phyloP scores from a whole-genome alignment of 148 eudicot species.

The Chenopodium berlandieri region DNA sequence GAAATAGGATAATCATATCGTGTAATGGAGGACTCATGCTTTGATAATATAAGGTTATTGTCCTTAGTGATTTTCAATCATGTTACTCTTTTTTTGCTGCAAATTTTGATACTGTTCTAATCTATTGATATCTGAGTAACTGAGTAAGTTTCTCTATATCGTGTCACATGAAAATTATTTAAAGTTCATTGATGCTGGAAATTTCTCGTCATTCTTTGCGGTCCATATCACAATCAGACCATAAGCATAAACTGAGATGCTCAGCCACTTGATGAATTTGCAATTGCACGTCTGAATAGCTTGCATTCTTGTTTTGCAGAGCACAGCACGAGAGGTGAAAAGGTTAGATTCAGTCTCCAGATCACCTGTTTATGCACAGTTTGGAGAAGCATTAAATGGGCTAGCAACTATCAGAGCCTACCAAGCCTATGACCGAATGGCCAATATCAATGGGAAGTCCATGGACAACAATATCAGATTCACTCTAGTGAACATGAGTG shows the following conservation, averaged over 20 bases:
- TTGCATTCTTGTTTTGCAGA: slow-evolving; percentile 38
- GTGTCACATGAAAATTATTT: not conserved
- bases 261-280: too few species aligned
- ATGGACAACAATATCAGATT: slow-evolving; percentile 90
- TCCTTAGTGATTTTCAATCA: too few species aligned
- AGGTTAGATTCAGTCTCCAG: slow-evolving; percentile 79
- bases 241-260: too few species aligned
- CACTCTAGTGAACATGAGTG: slow-evolving; percentile 78
- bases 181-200: not conserved
- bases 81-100: not conserved
- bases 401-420: slow-evolving; percentile 83
- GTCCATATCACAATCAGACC: too few species aligned
- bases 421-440: slow-evolving; percentile 90
- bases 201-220: too few species aligned
- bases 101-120: not conserved
- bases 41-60: too few species aligned
- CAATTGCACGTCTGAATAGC: too few species aligned
- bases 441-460: slow-evolving; percentile 71
- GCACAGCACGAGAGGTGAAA: slow-evolving; percentile 93
- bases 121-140: not conserved
- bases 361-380: slow-evolving; percentile 95
- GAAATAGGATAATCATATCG: too few species aligned
- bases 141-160: too few species aligned
- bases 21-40: too few species aligned
- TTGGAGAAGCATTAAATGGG: slow-evolving; percentile 91